A percentile compares a stretch with the other conserved stretches of the same genome.
These are phyloP conservation scores for Xylaria sp. DNA, from an alignment of 2,329 filamentous ascomycete genomes.

Conservation along the genomic window DNA sequence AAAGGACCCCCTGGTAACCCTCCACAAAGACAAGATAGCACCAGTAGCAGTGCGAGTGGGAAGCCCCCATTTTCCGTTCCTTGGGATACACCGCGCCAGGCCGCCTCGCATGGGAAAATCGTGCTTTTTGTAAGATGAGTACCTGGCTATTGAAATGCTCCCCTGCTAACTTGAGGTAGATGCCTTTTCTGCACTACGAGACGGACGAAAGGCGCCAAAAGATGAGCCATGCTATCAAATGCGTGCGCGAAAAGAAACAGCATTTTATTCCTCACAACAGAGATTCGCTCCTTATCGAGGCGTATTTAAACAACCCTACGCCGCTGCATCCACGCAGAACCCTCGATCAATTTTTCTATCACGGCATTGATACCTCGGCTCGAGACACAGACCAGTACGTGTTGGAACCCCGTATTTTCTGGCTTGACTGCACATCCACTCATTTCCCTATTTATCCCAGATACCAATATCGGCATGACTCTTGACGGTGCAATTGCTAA, in stretches of 20 bases:
- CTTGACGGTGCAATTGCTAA: not conserved
- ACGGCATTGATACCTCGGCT: slow-evolving; percentile 64
- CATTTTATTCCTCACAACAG: slow-evolving; percentile 37
- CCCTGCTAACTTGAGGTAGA: slow-evolving; percentile 45
- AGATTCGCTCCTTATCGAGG: slow-evolving; percentile 54
- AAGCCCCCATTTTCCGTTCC: slow-evolving; percentile 32
- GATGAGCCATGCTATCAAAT: slow-evolving; percentile 60
- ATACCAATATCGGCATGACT: not conserved
- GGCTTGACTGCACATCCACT: not conserved
- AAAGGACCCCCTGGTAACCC: slow-evolving; percentile 46
- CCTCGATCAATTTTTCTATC: slow-evolving; percentile 70
- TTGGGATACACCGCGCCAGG: slow-evolving; percentile 40
- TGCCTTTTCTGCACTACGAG: slow-evolving; percentile 71
- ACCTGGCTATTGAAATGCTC: not conserved
- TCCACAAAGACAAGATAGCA: slow-evolving; percentile 42
- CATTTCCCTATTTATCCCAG: not conserved
- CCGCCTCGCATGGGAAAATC: slow-evolving; percentile 42
- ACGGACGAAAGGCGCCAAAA: slow-evolving; percentile 58
- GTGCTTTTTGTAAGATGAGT: slow-evolving; percentile 44
- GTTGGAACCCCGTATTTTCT: not conserved
- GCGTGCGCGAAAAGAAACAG: slow-evolving; percentile 41
- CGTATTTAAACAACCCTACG: slow-evolving; percentile 52
- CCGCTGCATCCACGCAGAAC: slow-evolving; percentile 65
- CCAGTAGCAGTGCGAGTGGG: slow-evolving; percentile 26
- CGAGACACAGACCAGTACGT: slow-evolving; percentile 62